Evolutionary conservation across 306 rosid genomes (phyloP).

Genomic region (Dryas alaskensis): DNA sequence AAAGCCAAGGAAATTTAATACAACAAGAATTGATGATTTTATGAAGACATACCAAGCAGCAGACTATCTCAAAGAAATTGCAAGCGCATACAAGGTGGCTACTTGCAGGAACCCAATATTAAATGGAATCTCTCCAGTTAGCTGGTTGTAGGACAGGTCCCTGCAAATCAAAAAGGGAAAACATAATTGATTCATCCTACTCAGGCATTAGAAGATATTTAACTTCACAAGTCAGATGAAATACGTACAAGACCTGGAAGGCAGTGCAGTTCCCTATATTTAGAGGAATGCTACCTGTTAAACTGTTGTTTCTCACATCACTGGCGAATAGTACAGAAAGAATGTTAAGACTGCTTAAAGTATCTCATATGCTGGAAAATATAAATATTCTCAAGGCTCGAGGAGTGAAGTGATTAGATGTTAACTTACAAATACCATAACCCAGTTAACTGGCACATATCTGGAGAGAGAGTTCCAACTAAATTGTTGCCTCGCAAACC

Average conservation of each 20-base stretch:
- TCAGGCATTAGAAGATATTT: not conserved
- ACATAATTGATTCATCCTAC: not conserved
- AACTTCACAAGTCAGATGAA: constrained; percentile 26
- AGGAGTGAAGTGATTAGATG: constrained; percentile 10
- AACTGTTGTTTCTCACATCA: constrained; percentile 92
- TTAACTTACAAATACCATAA: constrained; percentile 96
- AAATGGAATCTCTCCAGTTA: constrained; percentile 81
- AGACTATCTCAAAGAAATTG: not conserved
- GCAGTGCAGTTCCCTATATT: constrained; percentile 87
- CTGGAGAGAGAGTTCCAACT: constrained; percentile 83
- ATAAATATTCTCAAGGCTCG: not conserved
- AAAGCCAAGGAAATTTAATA: constrained; percentile 19
- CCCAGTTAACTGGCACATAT: constrained; percentile 91
- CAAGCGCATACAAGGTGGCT: constrained; percentile 68
- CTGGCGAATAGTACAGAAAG: constrained; percentile 39
- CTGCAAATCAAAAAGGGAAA: constrained; percentile 29
- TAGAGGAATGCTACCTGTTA: constrained; percentile 84
- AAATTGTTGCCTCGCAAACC: constrained; percentile 94
- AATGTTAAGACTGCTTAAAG: not conserved
- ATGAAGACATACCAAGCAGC: not conserved
- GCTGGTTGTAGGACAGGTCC: constrained; percentile 78
- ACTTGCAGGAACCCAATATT: constrained; percentile 91
- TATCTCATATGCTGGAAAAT: not conserved
- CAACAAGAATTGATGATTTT: not conserved
- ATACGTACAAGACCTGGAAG: constrained; percentile 97